A percentile compares a stretch with the other conserved stretches of the same genome.
Evolutionary conservation across 371 early-diverging fungal genomes (phyloP).

Genomic region (Rhizopus sp.): DNA sequence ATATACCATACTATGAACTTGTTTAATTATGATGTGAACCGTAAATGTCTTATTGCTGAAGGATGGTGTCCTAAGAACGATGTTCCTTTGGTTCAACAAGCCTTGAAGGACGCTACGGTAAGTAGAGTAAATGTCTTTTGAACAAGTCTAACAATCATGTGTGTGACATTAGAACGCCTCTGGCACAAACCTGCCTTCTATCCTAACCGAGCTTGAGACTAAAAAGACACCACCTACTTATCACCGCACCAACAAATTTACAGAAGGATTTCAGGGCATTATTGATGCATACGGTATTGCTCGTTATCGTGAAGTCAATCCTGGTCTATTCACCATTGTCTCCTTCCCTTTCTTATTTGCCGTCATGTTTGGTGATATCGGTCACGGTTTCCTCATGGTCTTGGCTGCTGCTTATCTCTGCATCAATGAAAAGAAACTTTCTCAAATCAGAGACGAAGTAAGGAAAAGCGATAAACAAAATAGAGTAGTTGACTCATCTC

Average conservation of each 20-base stretch:
- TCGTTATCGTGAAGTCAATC: constrained; percentile 99
- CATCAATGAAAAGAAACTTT: constrained; percentile 81
- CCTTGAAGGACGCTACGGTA: constrained; percentile 83
- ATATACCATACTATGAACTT: constrained; percentile 95
- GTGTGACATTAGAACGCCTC: constrained; percentile 64
- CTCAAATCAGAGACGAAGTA: constrained; percentile 75
- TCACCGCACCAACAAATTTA: constrained; percentile 96
- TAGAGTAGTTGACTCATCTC: neutral
- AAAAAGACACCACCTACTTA: constrained; percentile 93
- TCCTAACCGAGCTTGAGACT: constrained; percentile 84
- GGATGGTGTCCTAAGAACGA: constrained; percentile 95
- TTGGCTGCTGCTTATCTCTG: constrained; percentile 78
- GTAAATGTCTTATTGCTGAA: constrained; percentile 95
- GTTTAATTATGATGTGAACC: constrained; percentile 90
- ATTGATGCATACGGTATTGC: constrained; percentile 99
- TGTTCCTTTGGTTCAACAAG: constrained; percentile 76
- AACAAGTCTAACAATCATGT: neutral
- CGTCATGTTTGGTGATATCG: constrained; percentile 99
- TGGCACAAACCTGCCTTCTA: constrained; percentile 84
- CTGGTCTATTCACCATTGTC: constrained; percentile 96
- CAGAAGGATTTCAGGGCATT: constrained; percentile 95
- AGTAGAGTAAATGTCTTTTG: constrained; percentile 8
- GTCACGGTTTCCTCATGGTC: constrained; percentile 94
- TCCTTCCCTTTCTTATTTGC: constrained; percentile 99
- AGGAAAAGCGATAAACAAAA: neutral